Conservation (phyloP, 495 filamentous ascomycete genomes). For the Cladorrhinum samala region DNA sequence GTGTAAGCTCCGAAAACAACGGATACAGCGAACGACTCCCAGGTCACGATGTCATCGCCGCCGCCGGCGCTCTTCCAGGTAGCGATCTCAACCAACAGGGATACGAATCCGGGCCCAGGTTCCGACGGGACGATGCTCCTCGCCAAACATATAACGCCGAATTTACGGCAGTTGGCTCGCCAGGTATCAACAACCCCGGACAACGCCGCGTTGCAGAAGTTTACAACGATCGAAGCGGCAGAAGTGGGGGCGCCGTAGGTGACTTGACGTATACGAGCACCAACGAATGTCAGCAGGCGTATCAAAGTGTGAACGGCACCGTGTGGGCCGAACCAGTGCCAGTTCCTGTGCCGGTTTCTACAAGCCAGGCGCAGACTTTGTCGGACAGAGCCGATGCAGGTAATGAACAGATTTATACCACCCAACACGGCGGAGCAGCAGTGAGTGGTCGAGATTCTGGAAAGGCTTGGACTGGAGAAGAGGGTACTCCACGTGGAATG, state of each 20-base stretch:
- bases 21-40: slow-evolving; percentile 38
- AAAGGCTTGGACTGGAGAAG: neutral
- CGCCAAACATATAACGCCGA: neutral
- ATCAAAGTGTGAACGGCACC: neutral
- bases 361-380: slow-evolving; percentile 1
- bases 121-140: neutral
- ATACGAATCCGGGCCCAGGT: neutral
- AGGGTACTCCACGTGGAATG: neutral
- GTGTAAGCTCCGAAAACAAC: slow-evolving; percentile 61
- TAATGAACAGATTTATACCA: neutral
- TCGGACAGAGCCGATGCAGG: neutral
- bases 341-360: neutral
- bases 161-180: no score
- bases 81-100: slow-evolving; percentile 32
- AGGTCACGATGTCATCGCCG: slow-evolving; percentile 53
- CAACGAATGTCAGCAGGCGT: neutral
- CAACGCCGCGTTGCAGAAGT: neutral
- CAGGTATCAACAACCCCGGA: neutral
- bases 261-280: neutral
- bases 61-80: slow-evolving; percentile 47
- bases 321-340: slow-evolving; percentile 14
- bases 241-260: neutral
- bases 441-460: neutral
- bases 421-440: neutral
- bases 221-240: neutral